These are phyloP conservation scores for Kwoniella sp. DNA, from an alignment of 768 basidiomycete species.

Conservation along the genomic window DNA sequence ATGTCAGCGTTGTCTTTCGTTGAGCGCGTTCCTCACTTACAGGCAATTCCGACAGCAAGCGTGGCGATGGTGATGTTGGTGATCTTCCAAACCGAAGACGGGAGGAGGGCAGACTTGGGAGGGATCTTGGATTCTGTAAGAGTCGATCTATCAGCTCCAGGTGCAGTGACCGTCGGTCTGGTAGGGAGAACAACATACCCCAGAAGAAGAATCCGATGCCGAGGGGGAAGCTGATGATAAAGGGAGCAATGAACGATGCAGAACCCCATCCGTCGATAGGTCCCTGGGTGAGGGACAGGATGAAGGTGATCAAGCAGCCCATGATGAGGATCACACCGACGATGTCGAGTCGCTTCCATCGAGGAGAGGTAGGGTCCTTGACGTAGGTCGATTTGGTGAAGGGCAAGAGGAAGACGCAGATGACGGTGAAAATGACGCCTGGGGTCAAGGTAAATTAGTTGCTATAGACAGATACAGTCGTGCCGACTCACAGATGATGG, in stretches of 20 bases:
- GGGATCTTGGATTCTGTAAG: slow-evolving; percentile 52
- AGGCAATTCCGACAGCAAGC: slow-evolving; percentile 17
- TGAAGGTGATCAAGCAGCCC: slow-evolving; percentile 44
- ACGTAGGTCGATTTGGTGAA: slow-evolving; percentile 29
- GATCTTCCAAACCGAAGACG: slow-evolving; percentile 34
- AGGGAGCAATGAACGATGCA: slow-evolving; percentile 54
- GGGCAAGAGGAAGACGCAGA: slow-evolving; percentile 42
- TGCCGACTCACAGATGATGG: slow-evolving; percentile 50
- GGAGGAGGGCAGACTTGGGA: slow-evolving; percentile 51
- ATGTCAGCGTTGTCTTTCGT: no score
- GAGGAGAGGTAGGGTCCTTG: slow-evolving; percentile 13
- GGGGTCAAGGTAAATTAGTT: neutral
- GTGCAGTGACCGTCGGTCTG: slow-evolving; percentile 30
- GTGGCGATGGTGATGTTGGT: slow-evolving; percentile 37
- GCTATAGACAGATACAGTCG: no score
- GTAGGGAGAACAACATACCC: slow-evolving; percentile 34
- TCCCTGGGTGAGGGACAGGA: slow-evolving; percentile 51
- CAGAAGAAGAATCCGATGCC: slow-evolving; percentile 56
- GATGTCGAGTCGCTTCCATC: slow-evolving; percentile 46
- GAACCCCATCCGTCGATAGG: slow-evolving; percentile 57
- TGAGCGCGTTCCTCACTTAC: no score
- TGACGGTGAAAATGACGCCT: slow-evolving; percentile 50
- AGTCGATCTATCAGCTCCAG: no score
- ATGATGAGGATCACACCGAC: slow-evolving; percentile 43
- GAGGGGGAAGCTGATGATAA: slow-evolving; percentile 55